Base-by-base conservation (phyloP, 192 early-diverging fungal species). In the Entophlyctis luteolus region DNA sequence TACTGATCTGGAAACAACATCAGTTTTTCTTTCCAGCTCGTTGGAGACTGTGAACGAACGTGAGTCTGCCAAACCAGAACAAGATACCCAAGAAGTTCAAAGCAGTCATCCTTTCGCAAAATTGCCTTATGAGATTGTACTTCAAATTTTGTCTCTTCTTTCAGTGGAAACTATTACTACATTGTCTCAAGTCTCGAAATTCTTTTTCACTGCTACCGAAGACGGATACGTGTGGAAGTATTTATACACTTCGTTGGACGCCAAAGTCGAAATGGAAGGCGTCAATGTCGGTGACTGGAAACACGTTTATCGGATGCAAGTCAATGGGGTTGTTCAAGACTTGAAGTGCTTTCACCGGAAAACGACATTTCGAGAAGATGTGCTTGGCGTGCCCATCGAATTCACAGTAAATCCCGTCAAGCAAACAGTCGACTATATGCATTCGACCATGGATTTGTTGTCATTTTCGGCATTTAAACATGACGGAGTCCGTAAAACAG, bases 321-420 rank as follows among this genome's bases (percentile, higher is more conserved):
- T 66, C 49, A 66, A n/a, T n/a, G 63, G 63, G 4, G 71, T 58
- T 35, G 63, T 65, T 32, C 31, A 66, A 20, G 74, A 72, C 20
- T 52, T 75, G 63, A 49, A 62, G 18, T 75, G 74, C 52, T 75
- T 54, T 27, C 49, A 55, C 23, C 70, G 63, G 14, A 71, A 72
- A 27, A 36, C 52, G 1, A 42, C 63, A 23, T 75, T 63, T 50
- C 54, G 65, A 34, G 74, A 75, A 33, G 74, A 71, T 31, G 58
- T 75, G 16, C 48, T 75, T 22, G 74, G 74, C 3, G 23, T 75
- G 8, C 74, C 74, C 29, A 62, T 75, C 46, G 59, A 59, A 8
- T 72, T 67, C 36, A 75, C 74, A 4, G 58, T 72, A 14, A 75
- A 75, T 62, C 74, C 74, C n/a, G 66, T 68, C 10, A 75, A 57